A percentile compares a stretch with the other conserved stretches of the same genome.
Conservation (phyloP, 2,329 filamentous ascomycete species). For the Pseudophaeomoniella oleicola region DNA sequence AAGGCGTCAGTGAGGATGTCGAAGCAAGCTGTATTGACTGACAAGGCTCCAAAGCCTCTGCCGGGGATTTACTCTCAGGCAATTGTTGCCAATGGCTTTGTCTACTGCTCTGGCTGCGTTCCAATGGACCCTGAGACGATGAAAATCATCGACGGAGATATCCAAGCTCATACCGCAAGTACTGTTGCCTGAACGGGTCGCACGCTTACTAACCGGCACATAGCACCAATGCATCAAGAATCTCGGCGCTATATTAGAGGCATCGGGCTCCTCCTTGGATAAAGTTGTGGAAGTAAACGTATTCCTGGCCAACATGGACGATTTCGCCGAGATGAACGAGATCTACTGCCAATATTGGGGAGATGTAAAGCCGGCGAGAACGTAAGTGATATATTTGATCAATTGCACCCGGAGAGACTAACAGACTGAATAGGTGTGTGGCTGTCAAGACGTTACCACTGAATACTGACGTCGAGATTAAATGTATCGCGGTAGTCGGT, state of each 20-base stretch:
- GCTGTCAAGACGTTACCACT: conserved; percentile 12
- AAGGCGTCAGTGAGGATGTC: conserved; percentile 1
- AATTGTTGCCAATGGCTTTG: conserved; percentile 13
- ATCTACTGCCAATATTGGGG: neutral
- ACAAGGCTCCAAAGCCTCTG: conserved; percentile 11
- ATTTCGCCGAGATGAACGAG: conserved; percentile 4
- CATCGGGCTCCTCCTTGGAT: conserved; percentile 5
- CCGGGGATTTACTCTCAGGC: conserved; percentile 13
- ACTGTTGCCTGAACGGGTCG: neutral
- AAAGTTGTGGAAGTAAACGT: conserved; percentile 8
- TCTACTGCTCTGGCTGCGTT: conserved; percentile 14
- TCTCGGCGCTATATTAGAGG: conserved; percentile 6
- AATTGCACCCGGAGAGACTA: neutral
- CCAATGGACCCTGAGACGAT: conserved; percentile 11
- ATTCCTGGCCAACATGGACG: conserved; percentile 8
- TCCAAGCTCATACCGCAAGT: neutral
- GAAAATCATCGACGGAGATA: conserved; percentile 10
- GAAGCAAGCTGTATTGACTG: conserved; percentile 8
- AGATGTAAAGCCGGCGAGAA: neutral
- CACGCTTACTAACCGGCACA: neutral
- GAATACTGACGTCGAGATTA: conserved; percentile 13
- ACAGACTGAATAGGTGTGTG: conserved; percentile 7
- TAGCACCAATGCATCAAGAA: conserved; percentile 4
- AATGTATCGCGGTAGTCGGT: conserved; percentile 9
- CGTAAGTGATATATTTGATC: neutral